These are phyloP conservation scores for Penicillium sp. DNA, from an alignment of 2,329 filamentous ascomycete species.

Conservation along the genomic window DNA sequence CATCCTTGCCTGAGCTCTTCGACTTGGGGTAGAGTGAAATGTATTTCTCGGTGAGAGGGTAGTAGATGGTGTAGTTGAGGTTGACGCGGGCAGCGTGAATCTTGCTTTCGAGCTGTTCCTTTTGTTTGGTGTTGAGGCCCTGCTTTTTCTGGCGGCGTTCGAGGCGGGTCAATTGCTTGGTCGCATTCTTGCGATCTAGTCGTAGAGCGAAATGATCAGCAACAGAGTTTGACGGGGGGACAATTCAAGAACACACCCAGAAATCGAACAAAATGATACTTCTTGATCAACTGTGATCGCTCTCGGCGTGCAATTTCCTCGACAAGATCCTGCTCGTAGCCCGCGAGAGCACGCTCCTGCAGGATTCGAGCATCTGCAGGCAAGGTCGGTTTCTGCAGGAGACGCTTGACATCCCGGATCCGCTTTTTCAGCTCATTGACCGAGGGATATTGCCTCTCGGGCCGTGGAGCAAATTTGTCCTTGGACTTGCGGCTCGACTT, in stretches of 20 bases:
- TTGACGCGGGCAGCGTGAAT: constrained; percentile 53
- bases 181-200: constrained; percentile 42
- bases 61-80: constrained; percentile 60
- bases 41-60: constrained; percentile 57
- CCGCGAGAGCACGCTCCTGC: constrained; percentile 56
- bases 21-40: constrained; percentile 50
- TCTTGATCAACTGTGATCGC: constrained; percentile 54
- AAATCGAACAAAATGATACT: constrained; percentile 64
- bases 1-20: constrained; percentile 20
- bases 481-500: constrained; percentile 19
- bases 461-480: constrained; percentile 18
- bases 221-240: not conserved
- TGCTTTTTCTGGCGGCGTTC: constrained; percentile 38
- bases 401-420: constrained; percentile 53
- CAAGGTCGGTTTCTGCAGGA: constrained; percentile 48
- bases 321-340: constrained; percentile 53
- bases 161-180: constrained; percentile 37
- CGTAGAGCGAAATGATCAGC: constrained; percentile 6
- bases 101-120: constrained; percentile 27
- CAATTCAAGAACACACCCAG: constrained; percentile 41
- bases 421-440: constrained; percentile 52
- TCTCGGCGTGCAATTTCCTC: constrained; percentile 48
- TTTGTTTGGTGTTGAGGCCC: constrained; percentile 26
- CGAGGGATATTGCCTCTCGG: constrained; percentile 32
- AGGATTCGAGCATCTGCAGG: constrained; percentile 54